phyloP scores from a whole-genome alignment of 441 rosid species.

The Erodium trifolium region DNA sequence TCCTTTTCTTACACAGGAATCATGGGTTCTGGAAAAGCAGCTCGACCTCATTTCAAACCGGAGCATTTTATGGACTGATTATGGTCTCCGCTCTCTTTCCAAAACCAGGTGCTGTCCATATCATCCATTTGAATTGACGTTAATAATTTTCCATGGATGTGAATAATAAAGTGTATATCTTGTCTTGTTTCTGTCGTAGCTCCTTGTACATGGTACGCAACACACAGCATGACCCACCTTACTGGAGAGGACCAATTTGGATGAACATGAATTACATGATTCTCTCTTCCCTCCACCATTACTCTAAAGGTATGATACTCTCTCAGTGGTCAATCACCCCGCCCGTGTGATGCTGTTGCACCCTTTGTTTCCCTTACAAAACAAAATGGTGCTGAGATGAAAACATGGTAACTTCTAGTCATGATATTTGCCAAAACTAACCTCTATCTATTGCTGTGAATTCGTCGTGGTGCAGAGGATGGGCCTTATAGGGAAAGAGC shows the following conservation, averaged over 20 bases:
- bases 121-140: slow-evolving; percentile 6
- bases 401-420: neutral
- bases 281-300: slow-evolving; percentile 80
- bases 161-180: neutral
- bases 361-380: neutral
- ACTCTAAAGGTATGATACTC: slow-evolving; percentile 53
- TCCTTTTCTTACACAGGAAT: slow-evolving; percentile 36
- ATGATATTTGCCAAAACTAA: slow-evolving; percentile 2
- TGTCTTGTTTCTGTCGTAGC: slow-evolving; percentile 29
- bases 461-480: slow-evolving; percentile 43
- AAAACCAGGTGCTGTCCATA: slow-evolving; percentile 55
- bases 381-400: neutral
- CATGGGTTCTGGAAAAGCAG: slow-evolving; percentile 87
- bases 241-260: slow-evolving; percentile 99
- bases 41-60: slow-evolving; percentile 72
- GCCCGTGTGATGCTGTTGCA: neutral
- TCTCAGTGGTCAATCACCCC: neutral
- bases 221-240: slow-evolving; percentile 92
- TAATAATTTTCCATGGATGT: slow-evolving; percentile 3
- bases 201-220: slow-evolving; percentile 90
- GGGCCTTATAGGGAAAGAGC: slow-evolving; percentile 78
- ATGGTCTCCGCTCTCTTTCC: slow-evolving; percentile 87
- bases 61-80: slow-evolving; percentile 70
- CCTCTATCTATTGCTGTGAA: slow-evolving; percentile 9
- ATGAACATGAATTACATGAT: slow-evolving; percentile 91